Percentiles rank a stretch among this genome's conserved stretches.
phyloP scores from a whole-genome alignment of 2,329 filamentous ascomycete genomes.

The Ascochyta rabiei region DNA sequence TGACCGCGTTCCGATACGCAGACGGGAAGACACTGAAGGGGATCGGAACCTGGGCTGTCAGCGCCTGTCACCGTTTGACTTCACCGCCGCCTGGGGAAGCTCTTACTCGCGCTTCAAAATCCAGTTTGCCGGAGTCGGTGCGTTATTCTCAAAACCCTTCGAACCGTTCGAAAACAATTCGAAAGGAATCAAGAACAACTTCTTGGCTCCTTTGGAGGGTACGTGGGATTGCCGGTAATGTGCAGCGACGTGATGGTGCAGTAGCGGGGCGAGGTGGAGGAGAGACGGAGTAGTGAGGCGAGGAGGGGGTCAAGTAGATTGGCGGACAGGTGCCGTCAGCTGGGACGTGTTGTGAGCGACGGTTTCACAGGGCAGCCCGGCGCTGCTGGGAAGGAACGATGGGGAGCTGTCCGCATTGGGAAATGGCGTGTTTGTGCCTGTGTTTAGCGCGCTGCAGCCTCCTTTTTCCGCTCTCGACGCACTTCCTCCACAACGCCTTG shows the following conservation, averaged over 20 bases:
- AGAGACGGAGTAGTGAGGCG: conserved; percentile 41
- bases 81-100: background rate
- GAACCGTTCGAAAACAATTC: conserved; percentile 58
- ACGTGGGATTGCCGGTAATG: conserved; percentile 29
- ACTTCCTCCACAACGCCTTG: conserved; percentile 14
- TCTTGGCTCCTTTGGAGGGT: conserved; percentile 51
- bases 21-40: conserved; percentile 99
- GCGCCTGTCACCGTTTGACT: conserved; percentile 3
- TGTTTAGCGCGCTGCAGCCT: conserved; percentile 32
- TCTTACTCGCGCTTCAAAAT: conserved; percentile 97
- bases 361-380: conserved; percentile 26
- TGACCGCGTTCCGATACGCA: conserved; percentile 75
- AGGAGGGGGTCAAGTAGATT: conserved; percentile 45
- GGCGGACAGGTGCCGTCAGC: conserved; percentile 35
- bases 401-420: conserved; percentile 33
- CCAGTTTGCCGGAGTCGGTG: conserved; percentile 91
- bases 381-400: conserved; percentile 24
- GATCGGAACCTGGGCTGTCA: conserved; percentile 64
- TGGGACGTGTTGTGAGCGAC: conserved; percentile 35
- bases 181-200: conserved; percentile 72
- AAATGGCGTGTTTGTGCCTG: conserved; percentile 12
- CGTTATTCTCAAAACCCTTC: conserved; percentile 74
- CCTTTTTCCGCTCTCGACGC: conserved; percentile 27
- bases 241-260: conserved; percentile 42
- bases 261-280: conserved; percentile 46